Base-by-base conservation (phyloP, 331 rosid genomes). In the Malus hybrid region DNA sequence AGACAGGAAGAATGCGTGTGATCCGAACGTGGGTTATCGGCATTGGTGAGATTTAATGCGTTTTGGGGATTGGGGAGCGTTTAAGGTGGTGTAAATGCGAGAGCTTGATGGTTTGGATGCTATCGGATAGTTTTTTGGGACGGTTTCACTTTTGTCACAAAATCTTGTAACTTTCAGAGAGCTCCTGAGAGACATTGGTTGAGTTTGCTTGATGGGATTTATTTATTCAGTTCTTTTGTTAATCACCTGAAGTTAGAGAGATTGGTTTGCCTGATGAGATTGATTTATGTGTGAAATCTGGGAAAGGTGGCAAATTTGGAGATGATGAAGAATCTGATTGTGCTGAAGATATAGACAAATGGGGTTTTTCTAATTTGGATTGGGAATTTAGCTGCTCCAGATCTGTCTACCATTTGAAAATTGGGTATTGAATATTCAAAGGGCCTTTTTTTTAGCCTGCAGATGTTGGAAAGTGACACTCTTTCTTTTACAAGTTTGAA, bases 11-110 rank as follows among this genome's bases (percentile, higher is more conserved):
- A 28, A 61, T 83, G 62, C 64, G 64, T 18, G 81, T 75, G 88
- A 85, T 81, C 81, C 72, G 57, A 42, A 24, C 32, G 20, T 32
- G 67, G 67, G 15, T 19, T 46, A 74, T 67, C 80, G 42, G 70
- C 86, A 81, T 85, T 85, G 84, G 64, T 65, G 68, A 76, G 70
- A 48, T 78, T 78, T 67, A 56, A 67, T 73, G 84, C 78, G 64
- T 32, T 76, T 80, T 10, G 64, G 32, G 50, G 52, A 18, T 60
- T 69, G 31, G 1, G 12, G 63, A 24, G 10, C 20, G 59, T 70
- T 52, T 62, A 6, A 36, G 10, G 42, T 10, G 75, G 62, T 50
- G 15, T 75, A 16, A 32, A 70, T 73, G 65, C 15, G 69, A 28
- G 65, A 34, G 46, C 24, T 62, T 80, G 46, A 54, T 74, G 46